Conservation (phyloP, 1,284 basidiomycete genomes). For the Inonotus obliquus region DNA sequence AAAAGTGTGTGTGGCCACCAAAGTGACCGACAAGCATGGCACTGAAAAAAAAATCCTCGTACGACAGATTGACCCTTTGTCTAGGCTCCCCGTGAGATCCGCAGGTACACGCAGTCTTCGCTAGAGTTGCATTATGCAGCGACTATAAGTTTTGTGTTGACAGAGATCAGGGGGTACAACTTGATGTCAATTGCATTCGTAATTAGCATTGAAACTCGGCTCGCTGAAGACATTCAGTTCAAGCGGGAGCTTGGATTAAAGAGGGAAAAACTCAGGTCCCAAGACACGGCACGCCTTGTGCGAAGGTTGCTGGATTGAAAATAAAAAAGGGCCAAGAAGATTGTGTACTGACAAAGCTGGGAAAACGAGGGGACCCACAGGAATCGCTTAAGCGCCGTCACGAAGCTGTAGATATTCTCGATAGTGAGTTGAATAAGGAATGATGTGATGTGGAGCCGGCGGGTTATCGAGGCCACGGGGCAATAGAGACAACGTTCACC, state of each 20-base stretch:
- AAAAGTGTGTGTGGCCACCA: not conserved
- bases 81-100: conserved; percentile 2
- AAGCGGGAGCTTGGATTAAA: not conserved
- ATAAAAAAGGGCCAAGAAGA: not conserved
- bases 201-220: not conserved
- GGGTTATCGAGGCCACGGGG: not conserved
- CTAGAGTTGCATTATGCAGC: not conserved
- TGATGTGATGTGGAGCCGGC: too few relatives aligned
- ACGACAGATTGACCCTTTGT: conserved; percentile 2
- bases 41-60: not conserved
- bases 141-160: not conserved
- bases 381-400: not conserved
- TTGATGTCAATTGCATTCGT: not conserved
- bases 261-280: not conserved
- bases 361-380: not conserved
- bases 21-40: not conserved
- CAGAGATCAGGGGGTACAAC: not conserved
- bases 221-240: not conserved
- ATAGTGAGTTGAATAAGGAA: not conserved
- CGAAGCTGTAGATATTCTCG: not conserved
- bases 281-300: not conserved
- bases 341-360: not conserved
- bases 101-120: not conserved
- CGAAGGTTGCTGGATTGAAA: not conserved
- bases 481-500: not conserved